Conservation (phyloP, 768 basidiomycete species). For the Kwoniella heveanensis region DNA sequence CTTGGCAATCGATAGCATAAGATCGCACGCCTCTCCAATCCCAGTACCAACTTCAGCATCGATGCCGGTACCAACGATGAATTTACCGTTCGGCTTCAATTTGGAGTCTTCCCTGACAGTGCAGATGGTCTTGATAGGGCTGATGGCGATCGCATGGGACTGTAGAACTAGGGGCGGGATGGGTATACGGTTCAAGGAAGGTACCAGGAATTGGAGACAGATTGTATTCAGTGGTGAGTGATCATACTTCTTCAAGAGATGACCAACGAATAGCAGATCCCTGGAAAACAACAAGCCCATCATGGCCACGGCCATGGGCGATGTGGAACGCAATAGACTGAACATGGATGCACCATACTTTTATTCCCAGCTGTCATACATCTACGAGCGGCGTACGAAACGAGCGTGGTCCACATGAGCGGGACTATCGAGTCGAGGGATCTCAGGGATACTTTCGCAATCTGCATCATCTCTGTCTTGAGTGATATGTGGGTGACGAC, state of each 20-base stretch:
- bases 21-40: not conserved
- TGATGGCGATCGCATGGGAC: constrained; percentile 46
- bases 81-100: constrained; percentile 34
- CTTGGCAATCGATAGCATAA: constrained; percentile 12
- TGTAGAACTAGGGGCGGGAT: constrained; percentile 42
- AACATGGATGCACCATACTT: not conserved
- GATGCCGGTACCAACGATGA: not conserved
- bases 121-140: constrained; percentile 41
- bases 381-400: constrained; percentile 44
- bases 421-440: constrained; percentile 30
- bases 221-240: constrained; percentile 42
- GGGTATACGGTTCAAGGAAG: constrained; percentile 42
- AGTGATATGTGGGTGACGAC: constrained; percentile 37
- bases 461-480: constrained; percentile 41
- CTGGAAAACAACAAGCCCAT: too few species aligned
- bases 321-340: too few species aligned
- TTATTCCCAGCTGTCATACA: constrained; percentile 35
- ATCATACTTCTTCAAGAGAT: too few species aligned
- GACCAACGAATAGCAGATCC: too few species aligned
- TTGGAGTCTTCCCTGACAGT: constrained; percentile 27
- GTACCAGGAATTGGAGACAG: constrained; percentile 41
- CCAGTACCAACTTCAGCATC: not conserved
- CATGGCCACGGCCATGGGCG: too few species aligned
- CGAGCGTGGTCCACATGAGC: constrained; percentile 22
- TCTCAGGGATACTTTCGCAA: constrained; percentile 42